Evolutionary conservation across 768 basidiomycete genomes (phyloP), one percentile per base, ranked within the genome.

Genomic region (Coprinellus micaceus): DNA sequence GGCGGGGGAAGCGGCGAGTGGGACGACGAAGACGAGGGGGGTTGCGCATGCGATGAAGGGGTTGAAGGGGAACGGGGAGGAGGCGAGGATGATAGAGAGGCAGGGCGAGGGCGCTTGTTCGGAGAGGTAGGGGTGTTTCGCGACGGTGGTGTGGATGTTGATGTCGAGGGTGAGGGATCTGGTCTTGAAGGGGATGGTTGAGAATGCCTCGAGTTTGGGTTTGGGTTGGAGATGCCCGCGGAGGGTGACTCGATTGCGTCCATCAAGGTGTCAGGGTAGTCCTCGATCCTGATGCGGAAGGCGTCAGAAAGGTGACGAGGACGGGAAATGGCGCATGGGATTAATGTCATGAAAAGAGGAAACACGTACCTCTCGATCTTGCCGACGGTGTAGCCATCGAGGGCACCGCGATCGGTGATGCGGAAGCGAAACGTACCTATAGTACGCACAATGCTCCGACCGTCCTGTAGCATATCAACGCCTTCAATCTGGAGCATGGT

Each of bases 341-440:
- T n/a, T n/a, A n/a, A n/a, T n/a, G n/a, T n/a, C n/a, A n/a, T n/a
- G 25, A 22, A 17, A 21, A 24, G 41, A 28, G 52, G 40, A 39
- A 44, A 3, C 13, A 64, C 66, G 50, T 45, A 72, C 80, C 76
- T 74, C 67, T 96, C 93, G 39, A 94, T 83, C 50, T 90, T 76
- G 12, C 82, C 92, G 46, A 96, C 88, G 70, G 84, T 86, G 67
- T 98, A 98, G 2, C 96, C 96, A 67, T 99, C 96, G 52, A 92
- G 69, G 33, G 78, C 80, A 2, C 89, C 91, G 43, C 87, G 81
- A 66, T 97, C 93, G 57, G 96, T 72, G 58, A 98, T 80, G 57
- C 91, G 82, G 71, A 99, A 98, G 5, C 96, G 84, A 65, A 82
- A 81, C 2, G 75, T 72, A 7, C 77, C 78, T 71, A 71, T 75